Evolutionary conservation across 2,329 filamentous ascomycete genomes (phyloP).

Genomic region (Colletotrichum sp.): DNA sequence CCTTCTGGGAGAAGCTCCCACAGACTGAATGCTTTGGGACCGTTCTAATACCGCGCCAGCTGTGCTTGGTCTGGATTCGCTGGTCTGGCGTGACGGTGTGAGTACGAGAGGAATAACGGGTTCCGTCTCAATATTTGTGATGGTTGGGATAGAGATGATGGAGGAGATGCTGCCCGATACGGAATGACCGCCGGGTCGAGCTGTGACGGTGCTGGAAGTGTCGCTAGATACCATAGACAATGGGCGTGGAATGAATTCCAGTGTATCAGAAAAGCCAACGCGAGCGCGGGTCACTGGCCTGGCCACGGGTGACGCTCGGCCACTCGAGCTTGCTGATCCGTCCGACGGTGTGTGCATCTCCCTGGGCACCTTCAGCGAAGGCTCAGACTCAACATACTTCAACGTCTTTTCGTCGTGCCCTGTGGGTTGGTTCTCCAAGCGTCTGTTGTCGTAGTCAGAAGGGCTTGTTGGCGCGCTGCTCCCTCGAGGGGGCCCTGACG

Average conservation of each 20-base stretch:
- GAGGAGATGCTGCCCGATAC: slow-evolving; percentile 83
- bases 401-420: slow-evolving; percentile 10
- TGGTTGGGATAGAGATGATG: slow-evolving; percentile 65
- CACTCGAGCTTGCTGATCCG: slow-evolving; percentile 20
- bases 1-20: slow-evolving; percentile 47
- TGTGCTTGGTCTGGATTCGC: slow-evolving; percentile 67
- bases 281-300: slow-evolving; percentile 58
- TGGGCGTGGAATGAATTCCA: slow-evolving; percentile 84
- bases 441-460: slow-evolving; percentile 45
- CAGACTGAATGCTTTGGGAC: slow-evolving; percentile 39
- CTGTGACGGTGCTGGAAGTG: slow-evolving; percentile 77
- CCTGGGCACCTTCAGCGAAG: slow-evolving; percentile 17
- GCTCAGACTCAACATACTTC: slow-evolving; percentile 20
- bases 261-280: slow-evolving; percentile 83
- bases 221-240: slow-evolving; percentile 85
- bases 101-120: slow-evolving; percentile 34
- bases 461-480: slow-evolving; percentile 72
- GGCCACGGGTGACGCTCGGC: slow-evolving; percentile 31
- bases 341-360: slow-evolving; percentile 11
- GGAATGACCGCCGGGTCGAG: slow-evolving; percentile 69
- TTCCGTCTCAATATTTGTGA: slow-evolving; percentile 1
- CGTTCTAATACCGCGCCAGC: slow-evolving; percentile 73
- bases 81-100: slow-evolving; percentile 44
- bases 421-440: not conserved
- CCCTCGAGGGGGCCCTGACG: slow-evolving; percentile 55